Percentiles rank a stretch among this genome's conserved stretches.
Conservation (phyloP, 805 yeast species). For the Scheffersomyces ergatensis region DNA sequence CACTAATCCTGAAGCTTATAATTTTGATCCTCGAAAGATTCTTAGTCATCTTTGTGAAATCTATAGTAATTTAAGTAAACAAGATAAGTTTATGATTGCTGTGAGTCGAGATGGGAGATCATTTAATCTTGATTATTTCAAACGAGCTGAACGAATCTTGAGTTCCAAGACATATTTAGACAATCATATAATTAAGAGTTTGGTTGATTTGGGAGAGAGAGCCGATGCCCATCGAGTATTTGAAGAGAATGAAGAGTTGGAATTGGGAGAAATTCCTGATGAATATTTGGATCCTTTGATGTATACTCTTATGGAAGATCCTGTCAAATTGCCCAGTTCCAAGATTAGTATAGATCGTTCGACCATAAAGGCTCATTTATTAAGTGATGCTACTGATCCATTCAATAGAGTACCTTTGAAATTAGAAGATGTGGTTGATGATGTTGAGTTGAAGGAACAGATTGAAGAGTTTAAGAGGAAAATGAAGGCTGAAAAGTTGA, state of each 20-base stretch:
- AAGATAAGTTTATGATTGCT: conserved; percentile 68
- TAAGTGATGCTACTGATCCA: conserved; percentile 96
- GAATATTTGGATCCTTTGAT: conserved; percentile 95
- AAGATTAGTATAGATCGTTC: conserved; percentile 82
- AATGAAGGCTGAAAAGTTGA: conserved; percentile 29
- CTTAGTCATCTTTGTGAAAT: conserved; percentile 70
- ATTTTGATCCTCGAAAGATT: conserved; percentile 75
- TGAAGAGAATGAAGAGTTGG: conserved; percentile 82
- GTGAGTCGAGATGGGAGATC: conserved; percentile 93
- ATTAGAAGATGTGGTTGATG: conserved; percentile 83
- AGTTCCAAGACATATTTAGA: conserved; percentile 49
- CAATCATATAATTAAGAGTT: conserved; percentile 47
- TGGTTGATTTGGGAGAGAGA: conserved; percentile 56
- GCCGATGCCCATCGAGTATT: conserved; percentile 59
- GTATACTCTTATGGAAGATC: conserved; percentile 95
- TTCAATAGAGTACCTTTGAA: conserved; percentile 90
- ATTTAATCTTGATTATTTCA: conserved; percentile 63
- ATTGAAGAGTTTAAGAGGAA: conserved; percentile 57
- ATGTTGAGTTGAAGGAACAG: conserved; percentile 61
- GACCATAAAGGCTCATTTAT: conserved; percentile 88
- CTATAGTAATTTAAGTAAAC: conserved; percentile 66
- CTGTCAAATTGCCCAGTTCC: conserved; percentile 89
- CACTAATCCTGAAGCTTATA: conserved; percentile 74
- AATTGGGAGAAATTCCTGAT: conserved; percentile 92
- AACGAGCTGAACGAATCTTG: conserved; percentile 68